phyloP scores from a whole-genome alignment of 768 basidiomycete species.

The Leccinum uliginosum region DNA sequence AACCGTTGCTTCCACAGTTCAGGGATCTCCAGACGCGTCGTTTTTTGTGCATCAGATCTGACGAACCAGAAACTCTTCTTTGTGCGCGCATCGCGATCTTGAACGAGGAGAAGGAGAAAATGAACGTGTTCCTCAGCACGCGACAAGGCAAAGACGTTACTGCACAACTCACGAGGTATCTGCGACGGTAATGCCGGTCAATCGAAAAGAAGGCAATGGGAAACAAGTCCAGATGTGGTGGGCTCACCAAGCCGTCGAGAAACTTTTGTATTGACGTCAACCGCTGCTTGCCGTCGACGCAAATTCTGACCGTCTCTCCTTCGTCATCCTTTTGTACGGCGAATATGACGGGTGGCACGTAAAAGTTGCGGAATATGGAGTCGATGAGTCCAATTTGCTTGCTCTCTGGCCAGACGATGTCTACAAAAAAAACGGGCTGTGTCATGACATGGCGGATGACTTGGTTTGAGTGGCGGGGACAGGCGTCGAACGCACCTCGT shows the following conservation, averaged over 20 bases:
- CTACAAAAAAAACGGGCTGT: constrained; percentile 35
- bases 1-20: constrained; percentile 49
- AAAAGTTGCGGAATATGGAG: constrained; percentile 51
- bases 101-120: constrained; percentile 3
- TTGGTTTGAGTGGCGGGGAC: neutral
- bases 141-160: constrained; percentile 9
- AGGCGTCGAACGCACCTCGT: constrained; percentile 44
- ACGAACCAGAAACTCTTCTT: constrained; percentile 66
- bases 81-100: constrained; percentile 54
- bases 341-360: constrained; percentile 50
- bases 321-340: constrained; percentile 39
- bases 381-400: constrained; percentile 59
- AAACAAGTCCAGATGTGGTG: neutral
- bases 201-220: neutral
- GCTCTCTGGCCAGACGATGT: constrained; percentile 69
- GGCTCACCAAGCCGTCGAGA: constrained; percentile 41
- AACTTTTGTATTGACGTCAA: constrained; percentile 45
- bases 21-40: constrained; percentile 49
- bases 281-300: constrained; percentile 54
- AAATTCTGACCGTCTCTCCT: constrained; percentile 37
- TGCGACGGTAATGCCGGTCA: constrained; percentile 21
- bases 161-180: constrained; percentile 53
- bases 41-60: constrained; percentile 41
- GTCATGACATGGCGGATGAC: neutral
- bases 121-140: constrained; percentile 5